phyloP scores from a whole-genome alignment of 2,329 filamentous ascomycete genomes.

The Hymenoscyphus fraxineus region DNA sequence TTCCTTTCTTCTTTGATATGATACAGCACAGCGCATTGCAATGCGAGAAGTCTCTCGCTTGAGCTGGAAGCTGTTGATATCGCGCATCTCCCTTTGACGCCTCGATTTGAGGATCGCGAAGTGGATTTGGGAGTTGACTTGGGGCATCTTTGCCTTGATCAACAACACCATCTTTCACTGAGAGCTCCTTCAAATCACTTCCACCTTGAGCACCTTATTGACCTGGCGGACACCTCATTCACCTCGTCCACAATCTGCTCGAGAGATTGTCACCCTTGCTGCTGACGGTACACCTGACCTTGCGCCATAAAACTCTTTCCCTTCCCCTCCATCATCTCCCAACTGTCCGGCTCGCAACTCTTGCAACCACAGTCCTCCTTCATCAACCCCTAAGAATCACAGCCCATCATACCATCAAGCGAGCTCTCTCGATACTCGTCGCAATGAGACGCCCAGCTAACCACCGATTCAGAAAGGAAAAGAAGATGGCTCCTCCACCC shows the following conservation, averaged over 20 bases:
- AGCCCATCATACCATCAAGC: background rate
- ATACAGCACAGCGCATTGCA: background rate
- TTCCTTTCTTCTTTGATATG: background rate
- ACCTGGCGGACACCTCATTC: background rate
- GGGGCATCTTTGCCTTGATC: too few species aligned
- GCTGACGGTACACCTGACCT: background rate
- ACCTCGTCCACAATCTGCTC: background rate
- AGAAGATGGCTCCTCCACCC: background rate
- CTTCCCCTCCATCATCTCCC: background rate
- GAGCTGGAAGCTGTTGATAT: background rate
- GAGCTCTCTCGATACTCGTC: background rate
- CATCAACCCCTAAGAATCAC: background rate
- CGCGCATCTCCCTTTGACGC: background rate
- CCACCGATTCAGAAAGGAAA: background rate
- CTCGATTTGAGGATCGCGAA: background rate
- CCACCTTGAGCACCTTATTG: too few species aligned
- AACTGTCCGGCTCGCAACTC: too few species aligned
- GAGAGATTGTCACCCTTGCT: too few species aligned
- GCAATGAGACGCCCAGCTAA: background rate
- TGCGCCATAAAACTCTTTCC: background rate
- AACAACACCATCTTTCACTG: too few species aligned
- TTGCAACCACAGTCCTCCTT: too few species aligned
- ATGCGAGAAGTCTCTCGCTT: background rate
- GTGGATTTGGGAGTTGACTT: too few species aligned
- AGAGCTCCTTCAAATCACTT: too few species aligned